Base-by-base conservation (phyloP, 768 basidiomycete genomes). In the Lentinus brumalis region DNA sequence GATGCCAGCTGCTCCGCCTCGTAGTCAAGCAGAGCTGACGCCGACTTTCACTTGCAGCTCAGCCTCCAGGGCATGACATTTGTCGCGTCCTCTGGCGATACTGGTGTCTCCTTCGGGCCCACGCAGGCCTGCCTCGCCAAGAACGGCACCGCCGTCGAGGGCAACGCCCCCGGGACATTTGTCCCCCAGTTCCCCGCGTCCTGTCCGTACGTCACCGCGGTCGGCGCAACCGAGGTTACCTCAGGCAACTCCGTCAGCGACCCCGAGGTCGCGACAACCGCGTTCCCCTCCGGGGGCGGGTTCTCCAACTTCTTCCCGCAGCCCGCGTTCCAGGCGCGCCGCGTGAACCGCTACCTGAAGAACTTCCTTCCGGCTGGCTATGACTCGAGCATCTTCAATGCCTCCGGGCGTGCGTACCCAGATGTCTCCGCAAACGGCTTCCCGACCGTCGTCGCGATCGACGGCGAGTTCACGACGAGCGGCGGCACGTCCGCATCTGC, bases 51-150 rank as follows among this genome's bases (percentile, higher is more conserved):
- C 49, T 32, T 35, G 18, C 52, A 67, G 66, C 56, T 75, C 40
- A 70, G 72, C 9, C 53, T 73, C 35, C 57, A 67, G 61, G 73
- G 73, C 41, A 66, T 67, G 2, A 73, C 79, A 4, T 50, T 81
- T 18, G 63, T 81, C 29, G 82, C 77, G 58, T 71, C 72, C 44
- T 77, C 78, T 5, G 80, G 80, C 26, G 78, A 81, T 53, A 64
- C 64, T 30, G 79, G 79, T 53, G 79, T 80, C 32, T 75, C 76
- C 26, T 55, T 44, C 7, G 78, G 80, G 1, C 49, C 50, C n/a
- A 56, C 39, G 5, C 65, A 62, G 21, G 7, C 57, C 16, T 79
- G 79, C 62, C 52, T 79, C 40, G 66, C 67, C 5, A 35, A 35
- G 35, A 60, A 59, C 2, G 75, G 77, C 68, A 40, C 32, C 57